Evolutionary conservation across 2,329 filamentous ascomycete genomes (phyloP), one percentile per base, ranked within the genome.

Genomic region (Gyromitra esculenta): DNA sequence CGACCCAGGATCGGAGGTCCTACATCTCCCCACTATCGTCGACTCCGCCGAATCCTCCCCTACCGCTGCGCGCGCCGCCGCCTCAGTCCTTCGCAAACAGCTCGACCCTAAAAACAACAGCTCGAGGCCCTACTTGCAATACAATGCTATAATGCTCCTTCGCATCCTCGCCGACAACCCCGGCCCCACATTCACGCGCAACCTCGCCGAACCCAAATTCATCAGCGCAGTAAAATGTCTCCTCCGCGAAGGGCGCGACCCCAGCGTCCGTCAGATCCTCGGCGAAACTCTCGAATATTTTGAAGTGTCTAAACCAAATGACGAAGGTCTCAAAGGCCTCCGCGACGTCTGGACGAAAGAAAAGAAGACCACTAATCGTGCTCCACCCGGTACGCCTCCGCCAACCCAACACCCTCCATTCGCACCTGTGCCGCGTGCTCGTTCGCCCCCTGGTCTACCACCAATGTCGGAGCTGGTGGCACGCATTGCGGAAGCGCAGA

Each of bases 61-160:
- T 7, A 86, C 87, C 60, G 96, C 96, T 5, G 94, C 95, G 31
- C 89, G 91, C 79, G 92, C 94, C 81, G 93, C 92, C 80, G 93
- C 94, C 64, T 86, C 89, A 79, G 87, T 91, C 79, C 93, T 98
- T 82, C 91, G 93, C 82, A 94, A 93, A 83, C 95, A 91, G 83
- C 86, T 99, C 76, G 84, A 86, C 57, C 66, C 43, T 18, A 78
- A 78, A 43, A 54, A 71, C 52, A 78, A 77, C 52, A 89, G 84
- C 81, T 82, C 84, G 35, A 86, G 85, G 59, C 86, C 92, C 8
- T 90, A 92, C 81, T 90, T 91, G 80, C 95, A 98, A 84, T 98
- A 97, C 87, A 97, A 98, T 85, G 91, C 93, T 78, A 90, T 98
- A 81, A 98, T 98, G 96, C 88, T 99, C 72, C 87, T 96, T 80